These are phyloP conservation scores for Boletus sp. DNA, from an alignment of 768 basidiomycete species.

Conservation along the genomic window DNA sequence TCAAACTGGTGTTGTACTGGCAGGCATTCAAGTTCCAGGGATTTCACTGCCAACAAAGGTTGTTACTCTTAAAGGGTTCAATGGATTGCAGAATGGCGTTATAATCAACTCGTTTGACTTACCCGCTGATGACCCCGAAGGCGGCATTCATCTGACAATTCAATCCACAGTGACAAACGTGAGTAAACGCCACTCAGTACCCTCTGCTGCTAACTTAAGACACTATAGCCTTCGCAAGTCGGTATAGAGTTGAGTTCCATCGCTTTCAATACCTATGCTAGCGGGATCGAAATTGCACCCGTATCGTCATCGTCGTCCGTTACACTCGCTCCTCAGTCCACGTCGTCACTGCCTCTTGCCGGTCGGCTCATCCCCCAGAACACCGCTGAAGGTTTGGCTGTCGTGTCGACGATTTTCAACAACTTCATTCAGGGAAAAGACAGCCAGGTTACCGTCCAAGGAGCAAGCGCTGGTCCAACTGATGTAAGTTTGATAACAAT, in stretches of 20 bases:
- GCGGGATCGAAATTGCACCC: slow-evolving; percentile 55
- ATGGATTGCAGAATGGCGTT: slow-evolving; percentile 63
- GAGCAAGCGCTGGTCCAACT: slow-evolving; percentile 54
- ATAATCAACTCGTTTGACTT: slow-evolving; percentile 66
- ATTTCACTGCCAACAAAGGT: slow-evolving; percentile 55
- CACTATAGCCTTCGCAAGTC: slow-evolving; percentile 65
- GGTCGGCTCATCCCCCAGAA: slow-evolving; percentile 67
- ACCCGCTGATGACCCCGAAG: slow-evolving; percentile 66
- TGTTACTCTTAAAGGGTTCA: slow-evolving; percentile 68
- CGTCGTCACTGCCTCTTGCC: slow-evolving; percentile 49
- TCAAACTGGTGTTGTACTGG: not conserved
- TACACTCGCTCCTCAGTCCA: slow-evolving; percentile 53
- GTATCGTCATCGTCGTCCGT: slow-evolving; percentile 50
- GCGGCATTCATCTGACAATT: slow-evolving; percentile 67
- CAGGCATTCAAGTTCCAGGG: slow-evolving; percentile 57
- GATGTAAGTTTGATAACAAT: slow-evolving; percentile 40
- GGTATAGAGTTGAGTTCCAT: slow-evolving; percentile 63
- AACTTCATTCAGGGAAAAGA: slow-evolving; percentile 67
- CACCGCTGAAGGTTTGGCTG: slow-evolving; percentile 48
- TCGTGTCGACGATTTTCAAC: slow-evolving; percentile 67
- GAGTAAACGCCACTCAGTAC: slow-evolving; percentile 17
- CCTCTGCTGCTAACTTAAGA: slow-evolving; percentile 7
- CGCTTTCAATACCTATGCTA: slow-evolving; percentile 58
- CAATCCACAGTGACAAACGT: slow-evolving; percentile 61
- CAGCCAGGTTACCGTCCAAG: slow-evolving; percentile 57